Base-by-base conservation (phyloP, 345 rosid species). In the Citrus maxima region DNA sequence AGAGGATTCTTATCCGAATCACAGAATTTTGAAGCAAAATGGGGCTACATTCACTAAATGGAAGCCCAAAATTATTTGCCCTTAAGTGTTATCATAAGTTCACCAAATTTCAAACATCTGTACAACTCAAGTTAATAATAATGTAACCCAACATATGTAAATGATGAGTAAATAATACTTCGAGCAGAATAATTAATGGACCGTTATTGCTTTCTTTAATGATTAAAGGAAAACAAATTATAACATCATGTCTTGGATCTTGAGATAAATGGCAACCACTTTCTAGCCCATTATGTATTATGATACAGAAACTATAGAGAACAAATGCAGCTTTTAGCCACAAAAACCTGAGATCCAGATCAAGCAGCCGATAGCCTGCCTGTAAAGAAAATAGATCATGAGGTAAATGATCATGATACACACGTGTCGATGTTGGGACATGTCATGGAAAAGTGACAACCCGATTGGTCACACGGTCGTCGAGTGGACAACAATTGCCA, bases 401-500 rank as follows among this genome's bases (percentile, higher is more conserved):
- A 25, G 27, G 27, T 25, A 25, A 25, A 32, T 32, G 70, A 74
- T 81, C 22, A 78, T 61, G 72, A 76, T 74, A 46, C 79, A 77
- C 80, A 79, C 81, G 86, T 78, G 85, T 72, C 21, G 2, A 59
- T 78, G 85, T 84, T 75, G 70, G 54, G 71, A 46, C 82, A 79
- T 85, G 89, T 83, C 68, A 60, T 12, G 70, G 49, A 35, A 85
- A 84, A 78, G 89, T 62, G 74, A 79, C 80, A 78, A 62, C 35
- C 62, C 42, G 49, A 59, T 35, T 30, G 67, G 81, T 74, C 84
- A 84, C 80, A 61, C 82, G 85, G 61, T 81, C 61, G 79, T 68
- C 59, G 61, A 74, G 73, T 80, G 86, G 84, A 70, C 73, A 56
- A 63, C 82, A 75, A 69, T 27, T 49, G 32, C 79, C 85, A 72